Evolutionary conservation across 2,329 filamentous ascomycete species (phyloP).

Genomic region (Annulohypoxylon truncatum): DNA sequence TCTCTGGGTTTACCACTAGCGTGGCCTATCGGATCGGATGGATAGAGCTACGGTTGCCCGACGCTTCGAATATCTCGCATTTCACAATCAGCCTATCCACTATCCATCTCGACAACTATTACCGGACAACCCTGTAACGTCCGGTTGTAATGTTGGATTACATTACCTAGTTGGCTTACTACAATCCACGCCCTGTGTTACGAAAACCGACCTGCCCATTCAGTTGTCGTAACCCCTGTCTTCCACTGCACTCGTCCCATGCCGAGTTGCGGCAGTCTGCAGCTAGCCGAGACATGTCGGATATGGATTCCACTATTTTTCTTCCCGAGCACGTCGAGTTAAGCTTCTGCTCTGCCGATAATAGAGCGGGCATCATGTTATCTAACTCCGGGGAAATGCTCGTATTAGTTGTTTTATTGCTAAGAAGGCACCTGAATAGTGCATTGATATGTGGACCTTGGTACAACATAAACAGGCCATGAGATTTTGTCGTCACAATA

Average conservation of each 20-base stretch:
- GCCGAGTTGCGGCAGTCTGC: conserved; percentile 31
- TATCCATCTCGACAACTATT: conserved; percentile 10
- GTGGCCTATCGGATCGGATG: conserved; percentile 30
- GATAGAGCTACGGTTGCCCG: not conserved
- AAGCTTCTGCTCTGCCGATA: not conserved
- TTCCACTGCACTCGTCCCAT: conserved; percentile 21
- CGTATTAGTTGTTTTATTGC: not conserved
- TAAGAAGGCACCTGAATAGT: not conserved
- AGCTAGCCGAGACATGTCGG: conserved; percentile 37
- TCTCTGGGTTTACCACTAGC: conserved; percentile 20
- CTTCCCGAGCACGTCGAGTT: conserved; percentile 20
- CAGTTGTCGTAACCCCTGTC: conserved; percentile 23
- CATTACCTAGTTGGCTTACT: not conserved
- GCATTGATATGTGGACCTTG: not conserved
- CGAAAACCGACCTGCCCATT: conserved; percentile 19
- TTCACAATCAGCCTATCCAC: not conserved
- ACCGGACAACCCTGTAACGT: conserved; percentile 8
- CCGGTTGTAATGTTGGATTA: not conserved
- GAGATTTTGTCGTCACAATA: not conserved
- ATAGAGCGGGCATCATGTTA: not conserved
- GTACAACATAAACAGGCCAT: not conserved
- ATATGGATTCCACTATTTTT: conserved; percentile 35
- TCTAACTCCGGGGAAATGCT: not conserved
- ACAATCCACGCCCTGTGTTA: not conserved
- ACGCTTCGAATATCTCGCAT: not conserved